Percentiles rank a stretch among this genome's conserved stretches.
phyloP scores from a whole-genome alignment of 805 yeast species.

The Suhomyces sp. region DNA sequence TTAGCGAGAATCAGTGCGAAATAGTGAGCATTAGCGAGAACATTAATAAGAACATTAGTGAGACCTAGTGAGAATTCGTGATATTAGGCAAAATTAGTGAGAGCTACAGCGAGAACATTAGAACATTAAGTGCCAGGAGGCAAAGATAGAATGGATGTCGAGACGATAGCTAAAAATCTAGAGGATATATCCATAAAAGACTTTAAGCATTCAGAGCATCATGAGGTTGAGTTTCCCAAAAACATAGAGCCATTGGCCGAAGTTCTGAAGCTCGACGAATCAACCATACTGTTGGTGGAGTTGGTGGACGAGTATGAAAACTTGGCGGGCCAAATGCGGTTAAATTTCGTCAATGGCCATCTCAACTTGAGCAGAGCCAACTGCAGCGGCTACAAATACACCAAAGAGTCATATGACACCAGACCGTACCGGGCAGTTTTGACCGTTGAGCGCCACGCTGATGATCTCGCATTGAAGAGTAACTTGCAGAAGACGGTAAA shows the following conservation, averaged over 20 bases:
- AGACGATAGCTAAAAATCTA: slow-evolving; percentile 2
- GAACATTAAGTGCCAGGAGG: too few species aligned
- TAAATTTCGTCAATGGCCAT: slow-evolving; percentile 32
- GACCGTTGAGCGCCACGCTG: slow-evolving; percentile 11
- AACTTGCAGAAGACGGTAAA: slow-evolving; percentile 1
- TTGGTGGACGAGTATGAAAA: slow-evolving; percentile 33
- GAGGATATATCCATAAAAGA: slow-evolving; percentile 10
- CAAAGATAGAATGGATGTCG: slow-evolving; percentile 1
- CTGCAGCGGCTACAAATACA: slow-evolving; percentile 34
- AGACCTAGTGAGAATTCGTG: too few species aligned
- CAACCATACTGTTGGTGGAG: slow-evolving; percentile 20
- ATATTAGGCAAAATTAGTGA: too few species aligned
- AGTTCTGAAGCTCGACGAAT: slow-evolving; percentile 3
- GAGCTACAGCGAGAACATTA: too few species aligned
- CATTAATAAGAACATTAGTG: too few species aligned
- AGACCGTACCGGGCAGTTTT: slow-evolving; percentile 28
- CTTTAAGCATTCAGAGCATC: neutral
- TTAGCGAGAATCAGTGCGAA: neutral
- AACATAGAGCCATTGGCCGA: neutral
- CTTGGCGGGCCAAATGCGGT: slow-evolving; percentile 16
- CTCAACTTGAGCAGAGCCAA: slow-evolving; percentile 46
- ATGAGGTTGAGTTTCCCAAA: neutral
- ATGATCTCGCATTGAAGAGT: neutral
- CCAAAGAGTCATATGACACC: slow-evolving; percentile 41
- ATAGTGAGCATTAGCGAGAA: neutral